Conservation (phyloP, 495 filamentous ascomycete genomes). For the Wilcoxina mikolae region DNA sequence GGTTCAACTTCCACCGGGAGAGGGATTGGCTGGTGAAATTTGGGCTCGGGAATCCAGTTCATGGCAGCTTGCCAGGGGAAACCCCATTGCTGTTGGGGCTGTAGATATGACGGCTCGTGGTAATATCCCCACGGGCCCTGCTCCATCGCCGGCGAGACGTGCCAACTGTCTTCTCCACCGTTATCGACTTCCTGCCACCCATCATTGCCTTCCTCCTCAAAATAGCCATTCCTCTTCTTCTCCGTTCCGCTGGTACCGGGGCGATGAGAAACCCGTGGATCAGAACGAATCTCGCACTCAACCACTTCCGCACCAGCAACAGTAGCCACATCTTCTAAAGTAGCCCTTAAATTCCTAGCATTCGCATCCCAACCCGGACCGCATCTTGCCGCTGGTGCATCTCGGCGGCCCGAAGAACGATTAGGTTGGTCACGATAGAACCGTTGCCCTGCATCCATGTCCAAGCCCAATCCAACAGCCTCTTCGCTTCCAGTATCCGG, state of each 20-base stretch:
- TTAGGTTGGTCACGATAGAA: conserved; percentile 18
- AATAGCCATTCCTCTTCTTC: conserved; percentile 11
- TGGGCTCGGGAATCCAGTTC: conserved; percentile 1
- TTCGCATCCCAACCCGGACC: conserved; percentile 12
- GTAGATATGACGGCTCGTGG: not conserved
- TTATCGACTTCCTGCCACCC: conserved; percentile 20
- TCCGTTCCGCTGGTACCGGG: conserved; percentile 11
- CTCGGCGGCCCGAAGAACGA: conserved; percentile 10
- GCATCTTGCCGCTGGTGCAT: conserved; percentile 5
- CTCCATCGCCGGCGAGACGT: conserved; percentile 12
- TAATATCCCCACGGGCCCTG: conserved; percentile 9
- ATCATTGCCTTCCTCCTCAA: conserved; percentile 13
- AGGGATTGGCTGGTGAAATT: not conserved
- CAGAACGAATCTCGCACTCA: conserved; percentile 11
- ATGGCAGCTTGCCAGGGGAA: conserved; percentile 7
- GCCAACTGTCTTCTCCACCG: conserved; percentile 11
- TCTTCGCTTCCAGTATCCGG: conserved; percentile 14
- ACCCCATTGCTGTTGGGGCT: conserved; percentile 6
- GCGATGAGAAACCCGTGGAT: conserved; percentile 10
- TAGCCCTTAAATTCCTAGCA: conserved; percentile 16
- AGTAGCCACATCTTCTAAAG: conserved; percentile 25
- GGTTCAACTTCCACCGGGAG: not conserved
- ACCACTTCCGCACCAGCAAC: conserved; percentile 17
- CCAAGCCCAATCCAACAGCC: conserved; percentile 10
- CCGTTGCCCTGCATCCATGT: conserved; percentile 9